Base-by-base conservation (phyloP, 345 rosid species). In the Populus alba region DNA sequence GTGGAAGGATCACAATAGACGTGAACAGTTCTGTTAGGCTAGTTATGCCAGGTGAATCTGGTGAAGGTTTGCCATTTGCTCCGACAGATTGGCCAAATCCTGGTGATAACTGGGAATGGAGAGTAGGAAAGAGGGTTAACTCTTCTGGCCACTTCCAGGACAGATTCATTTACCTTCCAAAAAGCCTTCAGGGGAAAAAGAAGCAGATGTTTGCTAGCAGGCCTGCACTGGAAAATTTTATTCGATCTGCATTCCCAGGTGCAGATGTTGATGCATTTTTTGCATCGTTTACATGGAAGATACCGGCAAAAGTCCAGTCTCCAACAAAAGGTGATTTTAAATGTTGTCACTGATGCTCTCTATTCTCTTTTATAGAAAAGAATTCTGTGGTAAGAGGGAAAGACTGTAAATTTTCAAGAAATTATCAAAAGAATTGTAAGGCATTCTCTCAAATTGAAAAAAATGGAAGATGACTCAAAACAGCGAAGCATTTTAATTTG, bases 21-120 rank as follows among this genome's bases (percentile, higher is more conserved):
- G 80, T 80, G 35, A 77, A 74, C 2, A 77, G 71, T 8, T 80
- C 85, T 80, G 31, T 87, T 29, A 75, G 75, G 51, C 90, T 87
- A 1, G 92, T 89, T 20, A 82, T 25, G 3, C 89, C 91, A 1
- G 70, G 86, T 72, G 87, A 76, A 38, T 81, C 89, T 66, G 95
- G 97, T 68, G 71, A 69, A 66, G 97, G 95, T 25, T 75, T 91
- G 81, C 97, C 95, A 0, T 91, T 89, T 87, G 97, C 95, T 75
- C 95, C 95, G 51, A 81, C 76, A 15, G 84, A 91, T 81, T 91
- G 90, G 91, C 95, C 94, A 49, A 77, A 70, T 3, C 90, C 86
- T 5, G 95, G 94, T 72, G 95, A 90, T 80, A 83, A 63, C 53
- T 89, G 95, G 93, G 70, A 77, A 12, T 92, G 97, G 95, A 91